Percentiles rank a stretch among this genome's conserved stretches.
Conservation (phyloP, 345 rosid genomes). For the Nephelium lappaceum region DNA sequence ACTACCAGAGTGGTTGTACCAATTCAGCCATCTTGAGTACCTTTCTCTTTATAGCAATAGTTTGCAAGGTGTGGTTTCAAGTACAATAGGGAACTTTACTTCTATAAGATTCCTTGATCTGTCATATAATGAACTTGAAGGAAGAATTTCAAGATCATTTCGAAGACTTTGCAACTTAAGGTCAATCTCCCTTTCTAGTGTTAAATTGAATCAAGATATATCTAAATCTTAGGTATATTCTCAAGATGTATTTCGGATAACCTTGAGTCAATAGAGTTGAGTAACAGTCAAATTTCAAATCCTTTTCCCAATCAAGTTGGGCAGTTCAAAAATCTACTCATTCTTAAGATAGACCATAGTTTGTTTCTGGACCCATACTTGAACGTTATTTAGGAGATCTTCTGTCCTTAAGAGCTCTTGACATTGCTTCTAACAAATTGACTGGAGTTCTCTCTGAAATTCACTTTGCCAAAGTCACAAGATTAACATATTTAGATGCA, state of each 20-base stretch:
- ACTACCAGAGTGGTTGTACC: background rate
- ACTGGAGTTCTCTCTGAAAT: background rate
- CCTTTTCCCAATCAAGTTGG: background rate
- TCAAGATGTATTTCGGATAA: background rate
- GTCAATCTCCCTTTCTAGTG: background rate
- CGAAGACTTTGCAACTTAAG: slow-evolving; percentile 19
- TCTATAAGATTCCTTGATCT: background rate
- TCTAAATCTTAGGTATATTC: background rate
- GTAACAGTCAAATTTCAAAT: background rate
- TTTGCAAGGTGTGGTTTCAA: background rate
- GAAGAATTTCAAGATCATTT: background rate
- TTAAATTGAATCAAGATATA: background rate
- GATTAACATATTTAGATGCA: slow-evolving; percentile 19
- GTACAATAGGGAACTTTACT: background rate
- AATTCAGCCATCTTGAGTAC: background rate
- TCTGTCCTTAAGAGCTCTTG: background rate
- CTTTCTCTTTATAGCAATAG: background rate
- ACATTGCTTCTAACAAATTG: background rate
- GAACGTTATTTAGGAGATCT: background rate
- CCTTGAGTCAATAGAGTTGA: background rate
- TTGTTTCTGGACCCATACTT: background rate
- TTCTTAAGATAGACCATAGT: background rate
- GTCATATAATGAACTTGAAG: background rate
- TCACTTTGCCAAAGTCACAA: slow-evolving; percentile 2
- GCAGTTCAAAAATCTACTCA: background rate